Evolutionary conservation across 2,329 filamentous ascomycete species (phyloP), one percentile per base, ranked within the genome.

Genomic region (Dryadomyces quercus-mongolicae): DNA sequence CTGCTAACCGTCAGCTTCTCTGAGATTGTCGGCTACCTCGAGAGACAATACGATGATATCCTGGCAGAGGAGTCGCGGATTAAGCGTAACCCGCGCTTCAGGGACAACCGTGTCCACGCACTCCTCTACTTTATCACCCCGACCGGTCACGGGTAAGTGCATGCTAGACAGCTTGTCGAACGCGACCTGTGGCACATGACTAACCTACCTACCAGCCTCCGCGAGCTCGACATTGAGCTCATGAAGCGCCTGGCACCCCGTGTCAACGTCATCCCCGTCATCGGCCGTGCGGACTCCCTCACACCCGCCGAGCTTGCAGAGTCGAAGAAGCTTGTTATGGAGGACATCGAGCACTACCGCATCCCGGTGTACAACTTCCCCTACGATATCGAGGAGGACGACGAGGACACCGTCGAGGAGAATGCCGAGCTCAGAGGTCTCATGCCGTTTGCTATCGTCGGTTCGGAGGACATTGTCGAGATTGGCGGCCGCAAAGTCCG

Each of bases 331-430:
- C 82, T 98, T 58, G 91, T 98, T 67, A 98, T 98, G 93, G 93
- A 98, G 77, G 93, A 98, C 69, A 98, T 98, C 64, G 93, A 98
- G 75, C 93, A 98, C 74, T 98, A 98, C 78, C 87, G 93, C 68
- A 98, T 98, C 64, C 93, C 93, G 49, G 92, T 98, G 61, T 98
- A 98, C 82, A 98, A 98, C 81, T 98, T 98, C 79, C 93, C 93
- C 51, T 98, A 98, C 76, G 93, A 98, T 64, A 95, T 98, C 58
- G 93, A 98, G 73, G 93, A 98, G 77, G 93, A 98, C 64, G 93
- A 98, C 62, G 93, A 98, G 75, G 93, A 98, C 67, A 98, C 93
- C 1, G 92, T 98, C 20, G 93, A 98, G 74, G 93, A 98, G 76
- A 98, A 98, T 65, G 93, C 93, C 55, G 93, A 98, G 75, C 83